These are phyloP conservation scores for Urochloa ruziziensis DNA, from an alignment of 176 grass and related monocot species.

Conservation along the genomic window DNA sequence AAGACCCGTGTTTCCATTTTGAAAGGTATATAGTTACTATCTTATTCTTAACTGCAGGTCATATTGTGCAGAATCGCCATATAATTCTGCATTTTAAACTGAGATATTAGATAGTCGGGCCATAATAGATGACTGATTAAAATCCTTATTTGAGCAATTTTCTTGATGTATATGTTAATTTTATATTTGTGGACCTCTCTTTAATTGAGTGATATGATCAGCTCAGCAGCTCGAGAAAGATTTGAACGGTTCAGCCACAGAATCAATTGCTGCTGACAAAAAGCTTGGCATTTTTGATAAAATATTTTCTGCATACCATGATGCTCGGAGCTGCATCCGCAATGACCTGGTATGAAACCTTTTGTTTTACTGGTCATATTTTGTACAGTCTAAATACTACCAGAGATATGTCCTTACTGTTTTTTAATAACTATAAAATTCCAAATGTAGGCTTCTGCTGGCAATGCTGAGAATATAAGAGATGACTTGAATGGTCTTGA, in stretches of 20 bases:
- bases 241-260: slow-evolving; percentile 54
- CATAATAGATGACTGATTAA: no score
- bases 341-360: slow-evolving; percentile 78
- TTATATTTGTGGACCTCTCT: slow-evolving; percentile 32
- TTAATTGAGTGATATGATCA: slow-evolving; percentile 68
- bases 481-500: slow-evolving; percentile 96
- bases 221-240: slow-evolving; percentile 98
- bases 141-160: background rate
- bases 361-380: background rate
- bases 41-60: slow-evolving; percentile 15
- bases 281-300: slow-evolving; percentile 93
- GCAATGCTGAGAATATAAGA: slow-evolving; percentile 84
- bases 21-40: slow-evolving; percentile 61
- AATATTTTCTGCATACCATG: slow-evolving; percentile 97
- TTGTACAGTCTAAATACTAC: background rate
- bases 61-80: background rate
- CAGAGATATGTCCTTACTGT: background rate
- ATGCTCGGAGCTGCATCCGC: slow-evolving; percentile 92
- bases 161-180: slow-evolving; percentile 12
- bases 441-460: slow-evolving; percentile 74
- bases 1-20: slow-evolving; percentile 97
- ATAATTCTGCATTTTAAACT: background rate
- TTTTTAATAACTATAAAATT: background rate
- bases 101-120: no score
- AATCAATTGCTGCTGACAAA: slow-evolving; percentile 86